These are phyloP conservation scores for Stagonosporopsis chrysanthemi DNA, from an alignment of 2,329 filamentous ascomycete genomes.

Conservation along the genomic window DNA sequence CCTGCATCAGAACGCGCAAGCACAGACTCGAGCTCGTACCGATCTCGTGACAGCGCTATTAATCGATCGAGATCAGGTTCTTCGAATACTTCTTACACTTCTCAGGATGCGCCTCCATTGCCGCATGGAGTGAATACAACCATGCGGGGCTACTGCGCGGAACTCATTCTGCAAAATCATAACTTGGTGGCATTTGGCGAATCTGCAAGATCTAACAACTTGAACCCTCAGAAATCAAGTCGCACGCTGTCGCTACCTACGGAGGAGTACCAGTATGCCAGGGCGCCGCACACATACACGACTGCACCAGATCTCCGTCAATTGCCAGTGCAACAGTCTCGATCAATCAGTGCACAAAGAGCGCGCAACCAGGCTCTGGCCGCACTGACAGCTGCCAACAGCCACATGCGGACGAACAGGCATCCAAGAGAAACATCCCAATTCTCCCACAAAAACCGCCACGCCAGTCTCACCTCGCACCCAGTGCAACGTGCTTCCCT, in stretches of 20 bases:
- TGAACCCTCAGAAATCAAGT: conserved; percentile 2
- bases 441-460: background rate
- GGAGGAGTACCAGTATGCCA: background rate
- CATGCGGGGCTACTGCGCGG: conserved; percentile 13
- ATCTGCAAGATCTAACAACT: conserved; percentile 14
- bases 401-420: background rate
- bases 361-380: conserved; percentile 19
- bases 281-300: conserved; percentile 2
- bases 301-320: conserved; percentile 14
- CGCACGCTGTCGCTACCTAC: conserved; percentile 10
- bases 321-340: conserved; percentile 1
- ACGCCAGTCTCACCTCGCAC: conserved; percentile 18
- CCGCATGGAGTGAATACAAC: conserved; percentile 4
- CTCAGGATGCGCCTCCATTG: conserved; percentile 15
- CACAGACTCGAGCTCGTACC: conserved; percentile 25
- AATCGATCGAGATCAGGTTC: conserved; percentile 23
- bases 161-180: conserved; percentile 14
- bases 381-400: conserved; percentile 13
- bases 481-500: conserved; percentile 7
- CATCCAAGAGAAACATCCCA: background rate
- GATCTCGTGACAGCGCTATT: conserved; percentile 19
- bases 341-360: conserved; percentile 9
- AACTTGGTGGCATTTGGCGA: conserved; percentile 16
- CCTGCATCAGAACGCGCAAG: conserved; percentile 18
- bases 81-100: conserved; percentile 21